phyloP scores from a whole-genome alignment of 139 green algal genomes.

The Penium margaritaceum region DNA sequence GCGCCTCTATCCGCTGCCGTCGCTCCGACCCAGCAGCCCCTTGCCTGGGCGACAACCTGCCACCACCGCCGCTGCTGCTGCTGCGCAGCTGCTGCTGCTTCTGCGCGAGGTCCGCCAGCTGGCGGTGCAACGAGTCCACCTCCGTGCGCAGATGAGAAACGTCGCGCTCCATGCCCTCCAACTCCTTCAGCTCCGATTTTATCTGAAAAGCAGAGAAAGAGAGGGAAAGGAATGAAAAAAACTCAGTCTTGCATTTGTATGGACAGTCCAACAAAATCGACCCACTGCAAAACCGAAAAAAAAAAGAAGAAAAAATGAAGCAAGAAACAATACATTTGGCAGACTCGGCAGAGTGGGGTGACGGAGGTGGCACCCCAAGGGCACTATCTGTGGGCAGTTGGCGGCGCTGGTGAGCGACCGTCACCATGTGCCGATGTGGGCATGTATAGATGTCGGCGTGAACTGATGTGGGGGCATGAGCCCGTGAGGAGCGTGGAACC shows the following conservation, averaged over 20 bases:
- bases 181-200: constrained; percentile 1
- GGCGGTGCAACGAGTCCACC: background rate
- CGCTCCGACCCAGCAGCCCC: background rate
- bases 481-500: too few species aligned
- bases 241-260: background rate
- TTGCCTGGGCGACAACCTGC: background rate
- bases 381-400: too few species aligned
- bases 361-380: too few species aligned
- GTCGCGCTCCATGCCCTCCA: background rate
- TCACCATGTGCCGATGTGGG: background rate
- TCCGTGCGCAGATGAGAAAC: background rate
- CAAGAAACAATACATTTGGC: background rate
- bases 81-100: constrained; percentile 2
- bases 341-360: too few species aligned
- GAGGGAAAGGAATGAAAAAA: background rate
- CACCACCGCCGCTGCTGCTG: background rate
- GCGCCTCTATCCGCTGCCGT: constrained; percentile 5
- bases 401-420: too few species aligned
- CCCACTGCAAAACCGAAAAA: background rate
- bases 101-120: background rate
- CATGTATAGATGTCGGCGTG: too few species aligned
- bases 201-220: background rate
- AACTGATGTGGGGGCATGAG: too few species aligned
- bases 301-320: constrained; percentile 5
- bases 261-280: background rate